phyloP scores from a whole-genome alignment of 2,329 filamentous ascomycete species.

The Allantophomopsis cytisporea region DNA sequence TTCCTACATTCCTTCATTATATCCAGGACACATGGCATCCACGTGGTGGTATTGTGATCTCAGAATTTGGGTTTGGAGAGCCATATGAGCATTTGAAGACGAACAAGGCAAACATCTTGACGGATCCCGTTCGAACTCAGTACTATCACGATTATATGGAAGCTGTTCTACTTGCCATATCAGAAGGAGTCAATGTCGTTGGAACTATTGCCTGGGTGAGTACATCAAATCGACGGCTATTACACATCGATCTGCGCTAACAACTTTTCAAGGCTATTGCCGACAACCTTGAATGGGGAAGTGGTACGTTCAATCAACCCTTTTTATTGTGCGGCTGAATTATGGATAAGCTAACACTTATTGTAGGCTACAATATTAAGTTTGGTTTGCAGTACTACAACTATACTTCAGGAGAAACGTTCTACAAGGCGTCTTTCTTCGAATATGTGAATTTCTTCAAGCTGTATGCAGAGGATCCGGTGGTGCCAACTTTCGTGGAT shows the following conservation, averaged over 20 bases:
- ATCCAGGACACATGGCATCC: slow-evolving; percentile 13
- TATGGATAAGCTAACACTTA: neutral
- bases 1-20: slow-evolving; percentile 11
- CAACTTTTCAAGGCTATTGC: slow-evolving; percentile 31
- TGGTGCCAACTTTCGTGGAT: slow-evolving; percentile 10
- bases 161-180: slow-evolving; percentile 52
- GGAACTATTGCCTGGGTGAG: slow-evolving; percentile 75
- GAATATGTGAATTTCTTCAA: slow-evolving; percentile 15
- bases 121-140: slow-evolving; percentile 65
- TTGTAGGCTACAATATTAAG: slow-evolving; percentile 8
- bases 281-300: slow-evolving; percentile 38
- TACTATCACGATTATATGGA: slow-evolving; percentile 69
- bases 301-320: neutral
- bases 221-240: no score
- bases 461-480: slow-evolving; percentile 12
- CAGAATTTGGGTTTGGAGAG: slow-evolving; percentile 15
- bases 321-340: neutral
- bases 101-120: slow-evolving; percentile 32
- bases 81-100: slow-evolving; percentile 11
- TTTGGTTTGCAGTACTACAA: slow-evolving; percentile 14
- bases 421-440: slow-evolving; percentile 14
- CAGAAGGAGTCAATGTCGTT: slow-evolving; percentile 65
- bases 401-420: slow-evolving; percentile 7
- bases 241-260: no score
- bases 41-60: slow-evolving; percentile 10